A percentile compares a stretch with the other conserved stretches of the same genome.
Evolutionary conservation across 2,329 filamentous ascomycete genomes (phyloP).

Genomic region (Microthyrium microscopicum): DNA sequence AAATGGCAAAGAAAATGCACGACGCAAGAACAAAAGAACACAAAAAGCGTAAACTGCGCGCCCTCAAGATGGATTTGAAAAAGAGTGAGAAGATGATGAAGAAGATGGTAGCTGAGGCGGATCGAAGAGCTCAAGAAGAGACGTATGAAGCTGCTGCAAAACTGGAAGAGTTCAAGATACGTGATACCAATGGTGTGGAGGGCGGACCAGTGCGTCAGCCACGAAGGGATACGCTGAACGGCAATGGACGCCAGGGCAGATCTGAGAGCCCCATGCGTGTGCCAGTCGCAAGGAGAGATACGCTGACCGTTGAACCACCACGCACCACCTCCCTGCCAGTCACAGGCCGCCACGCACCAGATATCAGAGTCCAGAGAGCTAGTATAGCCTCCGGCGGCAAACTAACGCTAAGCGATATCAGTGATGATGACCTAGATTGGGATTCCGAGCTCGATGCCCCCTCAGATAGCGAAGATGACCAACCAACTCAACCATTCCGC

Average conservation of each 20-base stretch:
- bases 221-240: neutral
- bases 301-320: slow-evolving; percentile 1
- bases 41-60: slow-evolving; percentile 21
- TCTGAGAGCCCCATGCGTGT: too few relatives aligned
- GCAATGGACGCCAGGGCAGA: neutral
- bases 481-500: neutral
- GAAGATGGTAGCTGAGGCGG: slow-evolving; percentile 5
- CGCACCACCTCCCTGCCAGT: slow-evolving; percentile 1
- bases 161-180: slow-evolving; percentile 6
- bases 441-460: slow-evolving; percentile 24
- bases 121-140: slow-evolving; percentile 10
- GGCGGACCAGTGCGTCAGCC: neutral
- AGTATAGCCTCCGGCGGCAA: neutral
- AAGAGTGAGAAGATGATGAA: slow-evolving; percentile 6
- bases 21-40: slow-evolving; percentile 19
- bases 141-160: slow-evolving; percentile 7
- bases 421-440: slow-evolving; percentile 22
- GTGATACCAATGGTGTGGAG: too few relatives aligned
- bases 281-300: too few relatives aligned
- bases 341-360: slow-evolving; percentile 3
- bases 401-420: slow-evolving; percentile 14
- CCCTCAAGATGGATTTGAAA: slow-evolving; percentile 22
- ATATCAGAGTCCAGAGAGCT: slow-evolving; percentile 5
- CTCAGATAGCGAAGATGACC: slow-evolving; percentile 2
- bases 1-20: slow-evolving; percentile 20